These are phyloP conservation scores for Heliocybe sulcata DNA, from an alignment of 1,284 basidiomycete genomes.

Conservation along the genomic window DNA sequence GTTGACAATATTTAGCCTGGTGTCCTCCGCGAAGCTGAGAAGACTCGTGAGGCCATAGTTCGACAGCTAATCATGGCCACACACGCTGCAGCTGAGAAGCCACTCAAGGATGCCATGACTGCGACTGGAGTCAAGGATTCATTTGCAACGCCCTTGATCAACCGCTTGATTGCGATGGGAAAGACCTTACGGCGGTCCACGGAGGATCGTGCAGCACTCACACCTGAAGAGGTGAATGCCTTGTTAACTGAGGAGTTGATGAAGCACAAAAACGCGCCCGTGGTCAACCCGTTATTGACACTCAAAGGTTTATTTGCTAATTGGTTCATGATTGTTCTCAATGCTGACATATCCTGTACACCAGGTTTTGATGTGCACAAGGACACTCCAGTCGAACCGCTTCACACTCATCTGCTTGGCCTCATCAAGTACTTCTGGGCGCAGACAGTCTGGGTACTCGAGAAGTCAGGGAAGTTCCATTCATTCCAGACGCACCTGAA, in stretches of 20 bases:
- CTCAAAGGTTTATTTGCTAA: not conserved
- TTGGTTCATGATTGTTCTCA: not conserved
- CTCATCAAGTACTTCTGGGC: conserved; percentile 31
- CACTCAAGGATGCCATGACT: conserved; percentile 16
- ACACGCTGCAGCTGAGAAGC: conserved; percentile 14
- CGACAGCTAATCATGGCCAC: conserved; percentile 14
- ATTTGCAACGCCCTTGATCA: conserved; percentile 25
- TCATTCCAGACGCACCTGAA: conserved; percentile 21
- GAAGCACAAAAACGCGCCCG: too few relatives aligned
- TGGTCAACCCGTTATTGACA: conserved; percentile 15
- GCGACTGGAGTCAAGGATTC: conserved; percentile 28
- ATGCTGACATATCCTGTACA: not conserved
- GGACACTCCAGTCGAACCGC: conserved; percentile 28
- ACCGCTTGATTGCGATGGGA: conserved; percentile 16
- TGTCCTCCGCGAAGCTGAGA: too few relatives aligned
- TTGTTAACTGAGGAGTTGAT: too few relatives aligned
- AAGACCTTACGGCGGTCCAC: conserved; percentile 14
- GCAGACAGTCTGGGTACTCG: too few relatives aligned
- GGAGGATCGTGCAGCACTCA: conserved; percentile 22
- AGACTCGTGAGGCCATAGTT: conserved; percentile 10
- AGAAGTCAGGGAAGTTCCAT: too few relatives aligned
- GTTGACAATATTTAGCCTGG: too few relatives aligned
- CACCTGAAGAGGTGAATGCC: too few relatives aligned
- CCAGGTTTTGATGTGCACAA: conserved; percentile 21
- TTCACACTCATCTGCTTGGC: conserved; percentile 30